Evolutionary conservation across 2,329 filamentous ascomycete species (phyloP).

Genomic region (Pyrenophora graminea): DNA sequence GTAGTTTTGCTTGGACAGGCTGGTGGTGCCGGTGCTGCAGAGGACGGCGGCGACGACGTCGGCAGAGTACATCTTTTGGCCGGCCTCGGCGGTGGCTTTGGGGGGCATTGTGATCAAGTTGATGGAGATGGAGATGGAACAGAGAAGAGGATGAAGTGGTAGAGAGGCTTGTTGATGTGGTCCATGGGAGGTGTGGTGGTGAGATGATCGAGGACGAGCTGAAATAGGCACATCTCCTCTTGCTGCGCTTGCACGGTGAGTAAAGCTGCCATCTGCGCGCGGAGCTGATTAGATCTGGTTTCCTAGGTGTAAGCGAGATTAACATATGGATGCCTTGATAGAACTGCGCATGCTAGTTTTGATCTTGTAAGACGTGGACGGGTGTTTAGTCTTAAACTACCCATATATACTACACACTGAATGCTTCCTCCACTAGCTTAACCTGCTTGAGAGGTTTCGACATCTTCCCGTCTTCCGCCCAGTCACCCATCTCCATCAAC

Average conservation of each 20-base stretch:
- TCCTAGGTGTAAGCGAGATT: background rate
- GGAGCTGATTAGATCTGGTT: background rate
- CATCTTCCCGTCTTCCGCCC: slow-evolving; percentile 13
- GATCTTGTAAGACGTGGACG: background rate
- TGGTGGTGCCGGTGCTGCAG: slow-evolving; percentile 24
- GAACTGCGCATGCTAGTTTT: too few relatives aligned
- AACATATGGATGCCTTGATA: background rate
- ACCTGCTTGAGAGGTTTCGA: background rate
- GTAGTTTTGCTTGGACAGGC: slow-evolving; percentile 25
- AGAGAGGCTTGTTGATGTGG: background rate
- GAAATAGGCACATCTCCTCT: slow-evolving; percentile 4
- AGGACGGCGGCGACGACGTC: slow-evolving; percentile 34
- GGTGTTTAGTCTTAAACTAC: too few relatives aligned
- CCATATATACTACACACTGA: slow-evolving; percentile 1
- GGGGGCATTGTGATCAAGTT: slow-evolving; percentile 17
- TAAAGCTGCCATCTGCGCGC: slow-evolving; percentile 7
- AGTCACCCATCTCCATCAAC: slow-evolving; percentile 39
- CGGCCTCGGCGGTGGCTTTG: slow-evolving; percentile 10
- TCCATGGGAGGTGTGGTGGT: slow-evolving; percentile 1
- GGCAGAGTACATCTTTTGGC: slow-evolving; percentile 24
- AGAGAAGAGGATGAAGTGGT: background rate
- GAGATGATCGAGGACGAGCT: slow-evolving; percentile 2
- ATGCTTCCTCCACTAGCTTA: slow-evolving; percentile 5
- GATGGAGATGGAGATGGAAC: too few relatives aligned
- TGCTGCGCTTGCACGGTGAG: slow-evolving; percentile 4